Evolutionary conservation across 768 basidiomycete species (phyloP), one percentile per base, ranked within the genome.

Genomic region (Myochromella boudieri): DNA sequence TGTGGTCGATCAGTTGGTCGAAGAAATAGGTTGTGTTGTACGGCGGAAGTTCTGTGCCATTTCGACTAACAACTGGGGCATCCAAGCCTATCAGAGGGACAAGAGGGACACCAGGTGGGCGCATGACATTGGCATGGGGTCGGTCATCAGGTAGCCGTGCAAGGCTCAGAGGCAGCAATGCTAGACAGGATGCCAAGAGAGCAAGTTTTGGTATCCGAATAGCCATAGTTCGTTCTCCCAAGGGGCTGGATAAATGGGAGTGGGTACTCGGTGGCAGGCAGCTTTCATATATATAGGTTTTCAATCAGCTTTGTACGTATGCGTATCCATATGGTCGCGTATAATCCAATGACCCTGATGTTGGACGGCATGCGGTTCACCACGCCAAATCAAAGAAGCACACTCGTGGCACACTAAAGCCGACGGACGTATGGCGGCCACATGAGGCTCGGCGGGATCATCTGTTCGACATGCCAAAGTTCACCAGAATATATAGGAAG

Each of bases 1-100:
- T 72, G 57, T 78, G 76, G 62, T 78, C 76, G 27, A 84, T 74
- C 49, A 78, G 65, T 48, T 78, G 77, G 54, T 84, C 76, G 57
- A 86, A 86, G 47, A 60, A 63, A 61, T 80, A 86, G 4, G 70
- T 62, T 1, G 68, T 72, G 33, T 68, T 67, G 49, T 72, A 72
- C 1, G 75, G 69, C 15, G 77, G 75, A 33, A 78, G 63, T 21
- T 59, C 44, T 1, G 70, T 74, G 14, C 74, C 76, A 48, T 75
- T 72, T 36, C 63, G 61, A 50, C 71, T 74, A 15, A 58, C 60
- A n/a, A 76, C 72, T 17, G 72, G 70, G 1, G 49, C 46, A 26
- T 56, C 60, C n/a, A 60, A 44, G 15, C 53, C 58, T 4, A 61
- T 56, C 10, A 62, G 37, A 12, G 56, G 44, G 7, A 71, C 60